Base-by-base conservation (phyloP, 345 rosid genomes). In the Sisymbrium altissimum region DNA sequence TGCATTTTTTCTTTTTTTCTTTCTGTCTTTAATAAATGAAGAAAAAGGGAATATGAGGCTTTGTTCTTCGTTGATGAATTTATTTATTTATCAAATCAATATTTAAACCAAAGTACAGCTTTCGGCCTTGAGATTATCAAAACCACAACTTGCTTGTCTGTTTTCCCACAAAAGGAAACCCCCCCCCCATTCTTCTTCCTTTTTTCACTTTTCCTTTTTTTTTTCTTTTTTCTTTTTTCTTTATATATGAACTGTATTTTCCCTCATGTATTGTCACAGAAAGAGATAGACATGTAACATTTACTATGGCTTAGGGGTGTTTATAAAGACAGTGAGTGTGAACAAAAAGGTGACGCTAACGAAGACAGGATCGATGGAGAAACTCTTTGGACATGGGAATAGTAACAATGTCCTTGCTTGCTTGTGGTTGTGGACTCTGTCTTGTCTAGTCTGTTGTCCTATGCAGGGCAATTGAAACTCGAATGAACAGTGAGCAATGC, bases 51-150 rank as follows among this genome's bases (percentile, higher is more conserved):
- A 33, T 13, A 50, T 15, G 27, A n/a, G 63, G 64, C 35, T 44
- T 55, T 64, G 45, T 62, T 36, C 59, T 60, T 40, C 15, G 11
- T 35, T 41, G 55, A 52, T 62, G 54, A 44, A 57, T 57, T 35
- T 38, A 15, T 49, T 17, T 48, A 7, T 40, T 23, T n/a, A n/a
- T 17, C 18, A 25, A 48, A 50, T 72, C 66, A 35, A 33, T 21
- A 13, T 50, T 60, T 52, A 52, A 64, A 56, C 38, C 7, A 27
- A 74, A 65, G 72, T 65, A 56, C 71, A 73, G 29, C 71, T 73
- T 44, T 64, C 64, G 70, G 15, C 60, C 72, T 74, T 74, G 78
- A 74, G 78, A 58, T 58, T 66, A 74, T 66, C 78, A 74, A 21
- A 62, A 66, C 72, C 66, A 40, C 72, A 38, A 39, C 68, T 74